phyloP scores from a whole-genome alignment of 139 green algal species.

The Picochlorum sp. region DNA sequence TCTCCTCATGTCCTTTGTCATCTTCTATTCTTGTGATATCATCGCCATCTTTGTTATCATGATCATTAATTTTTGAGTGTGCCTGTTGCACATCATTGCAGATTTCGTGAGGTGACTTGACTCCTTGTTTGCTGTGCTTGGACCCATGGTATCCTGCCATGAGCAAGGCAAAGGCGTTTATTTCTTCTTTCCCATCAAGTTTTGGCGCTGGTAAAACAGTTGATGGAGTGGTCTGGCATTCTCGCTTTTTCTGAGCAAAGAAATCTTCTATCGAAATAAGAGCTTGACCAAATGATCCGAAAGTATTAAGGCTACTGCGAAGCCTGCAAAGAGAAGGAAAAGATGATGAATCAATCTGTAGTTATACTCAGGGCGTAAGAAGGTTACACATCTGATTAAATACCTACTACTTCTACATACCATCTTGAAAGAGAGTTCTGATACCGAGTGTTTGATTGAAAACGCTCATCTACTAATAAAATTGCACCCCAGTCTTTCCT shows the following conservation, averaged over 20 bases:
- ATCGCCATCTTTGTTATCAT: too few species aligned
- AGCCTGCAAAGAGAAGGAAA: not conserved
- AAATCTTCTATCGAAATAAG: not conserved
- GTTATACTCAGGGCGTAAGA: not conserved
- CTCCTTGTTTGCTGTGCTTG: not conserved
- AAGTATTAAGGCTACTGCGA: not conserved
- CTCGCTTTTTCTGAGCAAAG: not conserved
- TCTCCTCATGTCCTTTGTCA: too few species aligned
- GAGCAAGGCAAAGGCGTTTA: not conserved
- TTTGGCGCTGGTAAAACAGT: not conserved
- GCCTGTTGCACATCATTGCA: too few species aligned
- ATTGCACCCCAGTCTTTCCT: conserved; percentile 84
- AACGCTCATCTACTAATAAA: conserved; percentile 86
- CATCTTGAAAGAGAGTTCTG: conserved; percentile 55
- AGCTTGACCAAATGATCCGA: not conserved
- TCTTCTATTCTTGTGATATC: too few species aligned
- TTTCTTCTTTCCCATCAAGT: not conserved
- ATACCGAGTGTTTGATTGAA: conserved; percentile 28
- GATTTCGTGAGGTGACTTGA: not conserved
- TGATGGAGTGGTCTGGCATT: not conserved
- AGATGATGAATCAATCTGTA: not conserved
- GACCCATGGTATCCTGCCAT: not conserved
- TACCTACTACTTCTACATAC: conserved; percentile 21
- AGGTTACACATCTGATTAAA: not conserved
- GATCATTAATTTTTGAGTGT: too few species aligned